phyloP scores from a whole-genome alignment of 345 rosid species.

The Psidium guajava region DNA sequence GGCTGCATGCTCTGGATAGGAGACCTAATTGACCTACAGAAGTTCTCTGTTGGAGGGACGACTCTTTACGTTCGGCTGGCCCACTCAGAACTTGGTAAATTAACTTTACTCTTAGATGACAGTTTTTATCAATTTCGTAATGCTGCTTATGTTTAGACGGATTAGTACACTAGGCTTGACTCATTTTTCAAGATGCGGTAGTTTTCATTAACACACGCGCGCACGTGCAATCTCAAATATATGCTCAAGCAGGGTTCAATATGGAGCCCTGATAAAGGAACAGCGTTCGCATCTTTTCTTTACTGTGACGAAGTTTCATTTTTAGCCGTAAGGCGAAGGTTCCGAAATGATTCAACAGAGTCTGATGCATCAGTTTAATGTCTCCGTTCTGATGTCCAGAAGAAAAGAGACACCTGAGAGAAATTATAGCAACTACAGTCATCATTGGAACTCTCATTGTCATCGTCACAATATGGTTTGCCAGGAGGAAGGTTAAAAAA shows the following conservation, averaged over 20 bases:
- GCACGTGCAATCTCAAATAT: background rate
- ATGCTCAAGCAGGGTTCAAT: background rate
- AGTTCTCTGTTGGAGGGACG: conserved; percentile 2
- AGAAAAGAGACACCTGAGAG: background rate
- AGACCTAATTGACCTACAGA: conserved; percentile 6
- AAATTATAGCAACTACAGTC: background rate
- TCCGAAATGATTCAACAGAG: background rate
- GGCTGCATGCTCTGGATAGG: conserved; percentile 13
- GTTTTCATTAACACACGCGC: background rate
- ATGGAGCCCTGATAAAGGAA: background rate
- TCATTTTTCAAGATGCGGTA: background rate
- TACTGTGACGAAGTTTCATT: background rate
- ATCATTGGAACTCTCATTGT: background rate
- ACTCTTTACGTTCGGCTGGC: conserved; percentile 9
- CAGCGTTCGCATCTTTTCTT: background rate
- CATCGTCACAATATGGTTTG: background rate
- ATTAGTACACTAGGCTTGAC: background rate
- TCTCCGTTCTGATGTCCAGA: background rate
- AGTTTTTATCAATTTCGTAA: background rate
- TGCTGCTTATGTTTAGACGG: background rate
- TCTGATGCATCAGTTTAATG: background rate
- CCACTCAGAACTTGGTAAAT: conserved; percentile 7
- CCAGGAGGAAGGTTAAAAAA: background rate
- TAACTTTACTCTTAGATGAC: background rate
- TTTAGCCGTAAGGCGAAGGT: background rate